A percentile compares a stretch with the other conserved stretches of the same genome.
These are phyloP conservation scores for Fusarium subglutinans DNA, from an alignment of 2,329 filamentous ascomycete species.

Conservation along the genomic window DNA sequence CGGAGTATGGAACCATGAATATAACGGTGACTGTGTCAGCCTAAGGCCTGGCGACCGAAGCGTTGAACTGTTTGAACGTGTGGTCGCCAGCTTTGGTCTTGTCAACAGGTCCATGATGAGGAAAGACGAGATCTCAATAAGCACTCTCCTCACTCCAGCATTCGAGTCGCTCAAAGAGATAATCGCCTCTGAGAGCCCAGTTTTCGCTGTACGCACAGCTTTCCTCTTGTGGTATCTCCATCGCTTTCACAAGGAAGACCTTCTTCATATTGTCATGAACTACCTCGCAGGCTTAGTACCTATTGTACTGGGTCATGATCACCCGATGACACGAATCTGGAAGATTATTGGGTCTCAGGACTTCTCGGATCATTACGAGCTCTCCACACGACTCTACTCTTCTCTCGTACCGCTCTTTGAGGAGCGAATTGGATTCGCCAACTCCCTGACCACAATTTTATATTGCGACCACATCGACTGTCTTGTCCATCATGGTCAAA, in stretches of 20 bases:
- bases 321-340: slow-evolving; percentile 48
- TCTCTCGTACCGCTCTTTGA: slow-evolving; percentile 46
- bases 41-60: slow-evolving; percentile 42
- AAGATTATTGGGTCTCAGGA: slow-evolving; percentile 42
- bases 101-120: slow-evolving; percentile 47
- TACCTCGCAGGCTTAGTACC: slow-evolving; percentile 45
- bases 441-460: slow-evolving; percentile 46
- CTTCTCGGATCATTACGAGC: slow-evolving; percentile 47
- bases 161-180: slow-evolving; percentile 50
- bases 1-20: slow-evolving; percentile 45
- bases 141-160: slow-evolving; percentile 45
- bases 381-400: slow-evolving; percentile 46
- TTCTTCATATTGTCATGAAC: slow-evolving; percentile 46
- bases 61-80: slow-evolving; percentile 49
- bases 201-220: slow-evolving; percentile 47
- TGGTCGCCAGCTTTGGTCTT: slow-evolving; percentile 47
- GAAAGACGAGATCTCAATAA: slow-evolving; percentile 46
- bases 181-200: slow-evolving; percentile 46
- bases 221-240: slow-evolving; percentile 50
- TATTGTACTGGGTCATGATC: slow-evolving; percentile 43
- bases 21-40: slow-evolving; percentile 43
- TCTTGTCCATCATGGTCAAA: slow-evolving; percentile 40
- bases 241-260: slow-evolving; percentile 46
- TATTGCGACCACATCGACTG: slow-evolving; percentile 50
- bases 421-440: slow-evolving; percentile 45